Evolutionary conservation across 2,329 filamentous ascomycete genomes (phyloP).

Genomic region (Zymoseptoria passerinii): DNA sequence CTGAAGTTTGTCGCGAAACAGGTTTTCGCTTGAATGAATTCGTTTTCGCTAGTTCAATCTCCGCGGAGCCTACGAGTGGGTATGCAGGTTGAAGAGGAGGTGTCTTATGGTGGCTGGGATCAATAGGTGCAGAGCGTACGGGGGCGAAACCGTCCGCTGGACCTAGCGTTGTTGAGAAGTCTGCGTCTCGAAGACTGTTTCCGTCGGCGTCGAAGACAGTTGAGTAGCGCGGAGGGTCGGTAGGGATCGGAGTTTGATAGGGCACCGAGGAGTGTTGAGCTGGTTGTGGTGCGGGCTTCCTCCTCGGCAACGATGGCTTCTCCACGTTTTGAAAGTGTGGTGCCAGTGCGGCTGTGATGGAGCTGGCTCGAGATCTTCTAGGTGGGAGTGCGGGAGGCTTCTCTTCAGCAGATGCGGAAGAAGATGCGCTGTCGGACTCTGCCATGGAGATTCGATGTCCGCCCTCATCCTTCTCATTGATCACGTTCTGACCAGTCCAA

Average conservation of each 20-base stretch:
- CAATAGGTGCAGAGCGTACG: neutral
- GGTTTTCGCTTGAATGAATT: slow-evolving; percentile 10
- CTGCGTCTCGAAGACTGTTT: slow-evolving; percentile 19
- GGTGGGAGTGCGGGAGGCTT: slow-evolving; percentile 33
- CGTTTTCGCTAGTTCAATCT: neutral
- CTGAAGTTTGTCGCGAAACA: slow-evolving; percentile 8
- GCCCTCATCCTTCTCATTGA: slow-evolving; percentile 19
- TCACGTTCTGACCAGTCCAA: slow-evolving; percentile 11
- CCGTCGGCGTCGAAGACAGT: slow-evolving; percentile 33
- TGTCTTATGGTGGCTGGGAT: neutral
- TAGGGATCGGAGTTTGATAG: slow-evolving; percentile 26
- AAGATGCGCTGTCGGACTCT: slow-evolving; percentile 31
- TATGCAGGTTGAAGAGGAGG: neutral
- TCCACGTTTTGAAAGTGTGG: slow-evolving; percentile 12
- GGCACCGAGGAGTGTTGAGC: neutral
- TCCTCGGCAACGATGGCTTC: slow-evolving; percentile 17
- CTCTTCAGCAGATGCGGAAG: slow-evolving; percentile 5
- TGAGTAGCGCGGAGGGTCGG: slow-evolving; percentile 38
- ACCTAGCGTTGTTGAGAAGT: slow-evolving; percentile 34
- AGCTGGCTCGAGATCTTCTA: slow-evolving; percentile 13
- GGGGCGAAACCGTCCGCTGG: slow-evolving; percentile 35
- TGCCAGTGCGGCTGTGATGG: slow-evolving; percentile 14
- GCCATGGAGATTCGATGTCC: slow-evolving; percentile 37
- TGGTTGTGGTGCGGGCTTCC: slow-evolving; percentile 36
- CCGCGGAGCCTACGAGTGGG: slow-evolving; percentile 1